Evolutionary conservation across 176 grass and related monocot genomes (phyloP), one percentile per base, ranked within the genome.

Genomic region (Chrysopogon serrulatus): DNA sequence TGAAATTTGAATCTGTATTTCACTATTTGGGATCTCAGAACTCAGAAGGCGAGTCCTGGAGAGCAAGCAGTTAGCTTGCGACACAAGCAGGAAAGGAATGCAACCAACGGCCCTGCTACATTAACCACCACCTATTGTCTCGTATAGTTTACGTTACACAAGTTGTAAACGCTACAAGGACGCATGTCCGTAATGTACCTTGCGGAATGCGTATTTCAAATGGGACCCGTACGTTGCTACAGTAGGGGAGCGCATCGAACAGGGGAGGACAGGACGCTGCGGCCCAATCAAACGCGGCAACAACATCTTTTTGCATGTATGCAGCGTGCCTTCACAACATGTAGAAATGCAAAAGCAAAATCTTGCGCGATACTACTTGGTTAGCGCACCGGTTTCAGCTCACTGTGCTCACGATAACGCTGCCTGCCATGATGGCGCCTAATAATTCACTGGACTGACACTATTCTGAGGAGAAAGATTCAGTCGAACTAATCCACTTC

Each of bases 381-480:
- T 72, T 62, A 10, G 72, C 51, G 72, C 30, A 56, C 27, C 17
- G 21, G 31, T 15, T 72, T 15, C 40, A 62, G 51, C 30, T 79
- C 66, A 77, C 83, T 43, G 26, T 48, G 18, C 21, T 79, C 15
- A 23, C 63, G 76, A 73, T 64, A 86, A 39, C 47, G 40, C 18
- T 39, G n/a, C n/a, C n/a, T n/a, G 66, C 54, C 76, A 62, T 21
- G 15, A 78, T 18, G 45, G 85, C 48, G 5, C 23, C 48, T 11
- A 47, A 80, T 41, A 1, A 82, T 60, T 69, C 13, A 10, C 45
- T 18, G 31, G 45, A 76, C 47, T 49, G 49, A 30, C 64, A 28
- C 27, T 44, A 21, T 14, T 30, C 9, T 49, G 47, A 49, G 31
- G 1, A 21, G 60, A 82, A 87, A 40, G 72, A 32, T 77, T n/a